These are phyloP conservation scores for Trichothecium roseum DNA, from an alignment of 2,329 filamentous ascomycete genomes.

Conservation along the genomic window DNA sequence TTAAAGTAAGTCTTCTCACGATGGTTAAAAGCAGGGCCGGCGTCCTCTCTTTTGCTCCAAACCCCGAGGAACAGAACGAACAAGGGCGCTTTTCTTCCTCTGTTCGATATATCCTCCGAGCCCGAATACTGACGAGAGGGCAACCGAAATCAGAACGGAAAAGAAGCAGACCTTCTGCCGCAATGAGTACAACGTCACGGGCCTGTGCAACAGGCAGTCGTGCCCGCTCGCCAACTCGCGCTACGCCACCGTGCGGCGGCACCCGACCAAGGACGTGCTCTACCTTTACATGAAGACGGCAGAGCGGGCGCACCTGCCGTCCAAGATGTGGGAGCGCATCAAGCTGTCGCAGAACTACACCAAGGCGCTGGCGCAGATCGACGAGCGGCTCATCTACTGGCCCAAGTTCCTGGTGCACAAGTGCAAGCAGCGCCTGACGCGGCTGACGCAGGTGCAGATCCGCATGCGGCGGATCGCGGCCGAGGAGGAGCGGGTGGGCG, in stretches of 20 bases:
- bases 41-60: neutral
- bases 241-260: constrained; percentile 83
- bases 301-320: constrained; percentile 78
- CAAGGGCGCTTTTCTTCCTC: neutral
- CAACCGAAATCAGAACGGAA: constrained; percentile 67
- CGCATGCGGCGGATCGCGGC: constrained; percentile 68
- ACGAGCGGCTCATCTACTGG: constrained; percentile 82
- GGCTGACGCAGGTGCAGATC: constrained; percentile 85
- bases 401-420: constrained; percentile 90
- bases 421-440: constrained; percentile 90
- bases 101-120: neutral
- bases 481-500: constrained; percentile 82
- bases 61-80: neutral
- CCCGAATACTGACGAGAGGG: too few relatives aligned
- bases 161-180: constrained; percentile 90
- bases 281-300: constrained; percentile 97
- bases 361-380: constrained; percentile 79
- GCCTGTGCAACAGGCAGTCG: constrained; percentile 76
- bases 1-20: constrained; percentile 53
- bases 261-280: constrained; percentile 69
- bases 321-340: constrained; percentile 90
- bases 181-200: constrained; percentile 83
- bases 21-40: neutral
- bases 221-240: constrained; percentile 86
- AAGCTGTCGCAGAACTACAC: constrained; percentile 84